Percentiles rank a stretch among this genome's conserved stretches.
Conservation (phyloP, 352 stramenopile species). For the Globisporangium radiosum region DNA sequence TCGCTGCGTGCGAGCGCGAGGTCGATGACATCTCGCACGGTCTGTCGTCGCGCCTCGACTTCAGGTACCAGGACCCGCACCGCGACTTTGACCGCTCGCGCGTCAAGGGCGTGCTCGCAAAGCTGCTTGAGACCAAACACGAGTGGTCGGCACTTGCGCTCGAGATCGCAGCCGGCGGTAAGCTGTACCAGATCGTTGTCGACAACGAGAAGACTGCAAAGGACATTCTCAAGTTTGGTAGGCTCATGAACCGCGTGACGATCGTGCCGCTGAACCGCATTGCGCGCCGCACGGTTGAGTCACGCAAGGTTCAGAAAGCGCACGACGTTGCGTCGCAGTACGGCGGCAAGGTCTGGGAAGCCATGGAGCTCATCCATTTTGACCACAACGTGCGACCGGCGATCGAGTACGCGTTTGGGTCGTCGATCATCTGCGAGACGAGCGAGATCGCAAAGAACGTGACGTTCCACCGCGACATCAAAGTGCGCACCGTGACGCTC, state of each 20-base stretch:
- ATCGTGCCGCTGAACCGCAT: conserved; percentile 99
- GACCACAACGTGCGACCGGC: conserved; percentile 91
- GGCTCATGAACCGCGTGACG: conserved; percentile 94
- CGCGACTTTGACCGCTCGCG: conserved; percentile 92
- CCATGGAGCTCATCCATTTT: conserved; percentile 96
- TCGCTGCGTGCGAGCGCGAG: conserved; percentile 69
- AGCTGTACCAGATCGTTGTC: conserved; percentile 98
- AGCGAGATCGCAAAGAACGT: conserved; percentile 87
- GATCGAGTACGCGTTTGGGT: conserved; percentile 99
- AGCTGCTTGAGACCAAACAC: conserved; percentile 94
- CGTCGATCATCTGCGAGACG: conserved; percentile 96
- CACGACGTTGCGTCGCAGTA: conserved; percentile 82
- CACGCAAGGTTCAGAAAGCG: conserved; percentile 74
- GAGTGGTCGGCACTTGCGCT: conserved; percentile 92
- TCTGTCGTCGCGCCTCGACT: conserved; percentile 93
- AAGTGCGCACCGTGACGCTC: conserved; percentile 95
- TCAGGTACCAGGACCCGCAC: conserved; percentile 95
- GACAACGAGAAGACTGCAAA: conserved; percentile 98
- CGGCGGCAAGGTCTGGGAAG: conserved; percentile 88
- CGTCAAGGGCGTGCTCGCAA: conserved; percentile 97
- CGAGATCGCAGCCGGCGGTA: conserved; percentile 96
- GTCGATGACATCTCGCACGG: conserved; percentile 91
- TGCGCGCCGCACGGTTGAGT: conserved; percentile 67
- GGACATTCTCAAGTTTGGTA: conserved; percentile 95
- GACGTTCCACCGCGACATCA: conserved; percentile 90